Conservation (phyloP, 2,329 filamentous ascomycete genomes). For the Ascochyta koolunga region DNA sequence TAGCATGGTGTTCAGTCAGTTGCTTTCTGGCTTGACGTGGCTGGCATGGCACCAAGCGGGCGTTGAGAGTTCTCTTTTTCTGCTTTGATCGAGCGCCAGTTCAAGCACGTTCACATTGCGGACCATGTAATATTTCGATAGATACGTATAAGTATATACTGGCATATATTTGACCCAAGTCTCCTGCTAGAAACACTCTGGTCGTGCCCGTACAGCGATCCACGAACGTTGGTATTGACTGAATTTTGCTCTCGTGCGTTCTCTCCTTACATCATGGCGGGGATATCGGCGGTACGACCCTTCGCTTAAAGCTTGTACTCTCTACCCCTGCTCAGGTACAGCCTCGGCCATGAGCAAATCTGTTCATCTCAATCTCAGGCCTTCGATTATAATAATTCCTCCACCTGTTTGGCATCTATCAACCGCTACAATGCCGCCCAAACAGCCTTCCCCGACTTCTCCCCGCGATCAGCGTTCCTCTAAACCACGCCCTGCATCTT, state of each 20-base stretch:
- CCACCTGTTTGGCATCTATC: not conserved
- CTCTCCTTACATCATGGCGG: not conserved
- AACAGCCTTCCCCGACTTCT: conserved; percentile 11
- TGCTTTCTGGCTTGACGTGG: not conserved
- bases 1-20: conserved; percentile 21
- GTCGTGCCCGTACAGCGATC: too few relatives aligned
- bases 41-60: conserved; percentile 2
- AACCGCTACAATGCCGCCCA: conserved; percentile 26
- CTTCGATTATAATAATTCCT: not conserved
- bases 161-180: not conserved
- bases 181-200: too few relatives aligned
- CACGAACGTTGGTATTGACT: not conserved
- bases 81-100: not conserved
- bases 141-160: conserved; percentile 13
- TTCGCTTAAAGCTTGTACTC: not conserved
- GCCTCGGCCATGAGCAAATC: conserved; percentile 18
- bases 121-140: conserved; percentile 1
- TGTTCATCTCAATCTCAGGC: conserved; percentile 3
- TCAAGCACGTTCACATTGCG: not conserved
- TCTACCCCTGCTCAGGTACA: not conserved
- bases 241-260: not conserved
- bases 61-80: not conserved
- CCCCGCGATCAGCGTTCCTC: conserved; percentile 4
- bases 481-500: conserved; percentile 2
- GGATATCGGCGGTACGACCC: not conserved